Percentiles rank a stretch among this genome's conserved stretches.
Evolutionary conservation across 768 basidiomycete genomes (phyloP).

Genomic region (Xerocomellus amylosporus): DNA sequence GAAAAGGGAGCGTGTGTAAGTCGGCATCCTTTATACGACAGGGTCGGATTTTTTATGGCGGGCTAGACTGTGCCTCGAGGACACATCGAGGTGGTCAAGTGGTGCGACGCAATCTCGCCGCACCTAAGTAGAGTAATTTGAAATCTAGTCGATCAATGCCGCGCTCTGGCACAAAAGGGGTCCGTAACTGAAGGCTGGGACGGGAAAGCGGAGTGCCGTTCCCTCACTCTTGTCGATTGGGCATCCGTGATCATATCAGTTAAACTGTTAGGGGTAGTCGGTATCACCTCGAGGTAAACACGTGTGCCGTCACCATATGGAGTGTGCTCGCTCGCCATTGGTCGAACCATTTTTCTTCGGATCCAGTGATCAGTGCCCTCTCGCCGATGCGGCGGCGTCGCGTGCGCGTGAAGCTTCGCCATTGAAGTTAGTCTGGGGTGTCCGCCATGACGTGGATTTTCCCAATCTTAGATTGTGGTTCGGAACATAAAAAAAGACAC

Average conservation of each 20-base stretch:
- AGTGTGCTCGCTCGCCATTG: neutral
- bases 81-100: slow-evolving; percentile 22
- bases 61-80: slow-evolving; percentile 30
- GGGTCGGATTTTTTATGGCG: slow-evolving; percentile 11
- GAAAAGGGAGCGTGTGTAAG: neutral
- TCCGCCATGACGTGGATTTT: neutral
- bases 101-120: slow-evolving; percentile 8
- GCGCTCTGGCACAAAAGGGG: neutral
- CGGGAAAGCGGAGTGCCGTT: slow-evolving; percentile 17
- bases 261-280: slow-evolving; percentile 12
- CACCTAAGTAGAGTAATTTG: slow-evolving; percentile 21
- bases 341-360: neutral
- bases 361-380: neutral
- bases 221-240: neutral
- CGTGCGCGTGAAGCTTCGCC: neutral
- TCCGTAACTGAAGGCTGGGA: no score
- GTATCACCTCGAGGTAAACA: slow-evolving; percentile 21
- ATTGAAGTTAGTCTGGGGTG: neutral
- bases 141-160: slow-evolving; percentile 11
- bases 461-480: neutral
- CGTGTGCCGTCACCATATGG: slow-evolving; percentile 8
- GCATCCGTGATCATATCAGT: neutral
- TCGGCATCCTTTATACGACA: slow-evolving; percentile 25
- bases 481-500: neutral
- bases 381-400: slow-evolving; percentile 5